phyloP scores from a whole-genome alignment of 306 rosid genomes.

The Glycine latifolia region DNA sequence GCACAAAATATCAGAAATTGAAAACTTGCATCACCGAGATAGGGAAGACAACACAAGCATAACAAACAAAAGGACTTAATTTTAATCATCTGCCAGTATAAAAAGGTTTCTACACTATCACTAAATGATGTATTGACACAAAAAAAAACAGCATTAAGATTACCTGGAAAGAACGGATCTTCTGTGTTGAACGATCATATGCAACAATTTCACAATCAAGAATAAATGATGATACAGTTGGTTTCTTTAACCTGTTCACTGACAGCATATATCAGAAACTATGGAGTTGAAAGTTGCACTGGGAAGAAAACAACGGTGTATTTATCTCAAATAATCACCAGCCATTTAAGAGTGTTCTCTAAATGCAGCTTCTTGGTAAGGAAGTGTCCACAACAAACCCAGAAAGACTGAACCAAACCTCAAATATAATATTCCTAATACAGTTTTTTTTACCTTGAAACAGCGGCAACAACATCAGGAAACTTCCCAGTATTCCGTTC shows the following conservation, averaged over 20 bases:
- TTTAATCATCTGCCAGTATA: not conserved
- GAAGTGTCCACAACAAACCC: constrained; percentile 23
- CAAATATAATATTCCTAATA: not conserved
- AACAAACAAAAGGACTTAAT: constrained; percentile 1
- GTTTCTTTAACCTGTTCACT: constrained; percentile 79
- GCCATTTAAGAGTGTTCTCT: not conserved
- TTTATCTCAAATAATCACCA: constrained; percentile 29
- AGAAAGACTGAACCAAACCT: constrained; percentile 22
- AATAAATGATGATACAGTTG: constrained; percentile 79
- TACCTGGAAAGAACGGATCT: constrained; percentile 92
- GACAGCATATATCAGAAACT: constrained; percentile 52
- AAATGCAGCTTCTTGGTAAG: constrained; percentile 6
- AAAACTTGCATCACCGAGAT: constrained; percentile 22
- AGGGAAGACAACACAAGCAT: not conserved
- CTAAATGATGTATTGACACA: constrained; percentile 24
- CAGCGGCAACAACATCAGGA: constrained; percentile 82
- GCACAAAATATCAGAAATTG: constrained; percentile 18
- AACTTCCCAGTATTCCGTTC: constrained; percentile 91
- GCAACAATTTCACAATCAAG: constrained; percentile 97
- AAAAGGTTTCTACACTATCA: not conserved
- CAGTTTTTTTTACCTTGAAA: constrained; percentile 67
- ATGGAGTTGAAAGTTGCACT: constrained; percentile 11
- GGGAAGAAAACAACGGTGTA: constrained; percentile 33
- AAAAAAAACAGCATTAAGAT: constrained; percentile 27
- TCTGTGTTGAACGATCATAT: constrained; percentile 69